Conservation (phyloP, 202 grass and related monocot species). For the Panicum hallii region DNA sequence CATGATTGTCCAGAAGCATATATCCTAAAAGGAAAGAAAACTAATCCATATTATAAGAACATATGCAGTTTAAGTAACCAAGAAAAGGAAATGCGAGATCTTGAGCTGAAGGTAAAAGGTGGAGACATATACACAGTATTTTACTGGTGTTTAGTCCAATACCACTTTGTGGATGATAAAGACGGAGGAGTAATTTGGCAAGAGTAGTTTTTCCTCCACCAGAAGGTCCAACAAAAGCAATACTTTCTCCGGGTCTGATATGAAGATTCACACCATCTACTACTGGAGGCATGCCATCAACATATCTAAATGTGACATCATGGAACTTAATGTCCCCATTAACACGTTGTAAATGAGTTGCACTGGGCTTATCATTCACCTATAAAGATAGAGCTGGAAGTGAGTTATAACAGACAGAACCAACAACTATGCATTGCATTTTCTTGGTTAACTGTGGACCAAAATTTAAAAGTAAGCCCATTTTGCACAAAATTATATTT, state of each 20-base stretch:
- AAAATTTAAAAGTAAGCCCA: constrained; percentile 30
- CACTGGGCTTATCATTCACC: constrained; percentile 66
- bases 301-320: constrained; percentile 75
- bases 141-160: constrained; percentile 36
- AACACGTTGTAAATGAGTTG: constrained; percentile 58
- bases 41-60: constrained; percentile 16
- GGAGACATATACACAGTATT: background rate
- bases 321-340: constrained; percentile 73
- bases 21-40: constrained; percentile 52
- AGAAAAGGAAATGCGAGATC: constrained; percentile 22
- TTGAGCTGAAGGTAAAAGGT: constrained; percentile 11
- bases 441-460: constrained; percentile 14
- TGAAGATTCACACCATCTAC: constrained; percentile 64
- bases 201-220: constrained; percentile 86
- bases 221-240: constrained; percentile 78
- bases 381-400: constrained; percentile 39
- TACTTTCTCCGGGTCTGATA: constrained; percentile 70
- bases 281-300: constrained; percentile 52
- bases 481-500: constrained; percentile 26
- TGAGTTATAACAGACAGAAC: constrained; percentile 12
- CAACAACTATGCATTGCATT: constrained; percentile 7
- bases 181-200: constrained; percentile 78
- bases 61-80: constrained; percentile 28
- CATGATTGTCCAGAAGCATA: constrained; percentile 73
- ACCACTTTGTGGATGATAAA: constrained; percentile 82